phyloP scores from a whole-genome alignment of 2,329 filamentous ascomycete species.

The Verticillium alfalfae region DNA sequence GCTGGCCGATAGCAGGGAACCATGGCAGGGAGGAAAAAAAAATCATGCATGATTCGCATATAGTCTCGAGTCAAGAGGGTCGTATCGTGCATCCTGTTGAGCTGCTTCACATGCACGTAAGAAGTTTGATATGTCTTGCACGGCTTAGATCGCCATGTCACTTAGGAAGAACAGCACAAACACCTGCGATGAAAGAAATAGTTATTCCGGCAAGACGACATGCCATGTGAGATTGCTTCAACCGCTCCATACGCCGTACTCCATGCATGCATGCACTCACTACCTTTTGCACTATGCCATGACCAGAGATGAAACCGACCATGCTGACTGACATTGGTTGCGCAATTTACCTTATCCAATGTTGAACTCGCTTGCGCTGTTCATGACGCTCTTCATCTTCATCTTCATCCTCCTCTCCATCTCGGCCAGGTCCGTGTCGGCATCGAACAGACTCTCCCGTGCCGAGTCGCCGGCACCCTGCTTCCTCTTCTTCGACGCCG shows the following conservation, averaged over 20 bases:
- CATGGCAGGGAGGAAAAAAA: background rate
- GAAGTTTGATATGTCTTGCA: too few relatives aligned
- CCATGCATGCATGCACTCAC: background rate
- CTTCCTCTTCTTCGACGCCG: slow-evolving; percentile 13
- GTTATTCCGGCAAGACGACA: background rate
- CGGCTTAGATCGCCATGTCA: background rate
- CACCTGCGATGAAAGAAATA: too few relatives aligned
- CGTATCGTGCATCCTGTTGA: background rate
- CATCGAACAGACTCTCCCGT: slow-evolving; percentile 21
- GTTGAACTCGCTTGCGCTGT: slow-evolving; percentile 61
- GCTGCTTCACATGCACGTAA: background rate
- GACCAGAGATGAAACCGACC: background rate
- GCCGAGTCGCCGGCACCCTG: slow-evolving; percentile 18
- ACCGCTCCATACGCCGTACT: background rate
- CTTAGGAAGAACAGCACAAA: background rate
- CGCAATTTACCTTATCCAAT: slow-evolving; percentile 42
- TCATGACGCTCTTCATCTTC: slow-evolving; percentile 53
- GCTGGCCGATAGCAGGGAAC: background rate
- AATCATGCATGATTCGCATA: background rate
- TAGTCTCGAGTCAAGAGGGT: background rate
- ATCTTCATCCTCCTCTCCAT: slow-evolving; percentile 61
- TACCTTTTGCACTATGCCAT: background rate
- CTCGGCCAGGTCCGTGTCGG: slow-evolving; percentile 34
- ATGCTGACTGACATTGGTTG: too few relatives aligned
- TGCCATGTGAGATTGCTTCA: background rate